Evolutionary conservation across 768 basidiomycete genomes (phyloP).

Genomic region (Mycena olivaceomarginata): DNA sequence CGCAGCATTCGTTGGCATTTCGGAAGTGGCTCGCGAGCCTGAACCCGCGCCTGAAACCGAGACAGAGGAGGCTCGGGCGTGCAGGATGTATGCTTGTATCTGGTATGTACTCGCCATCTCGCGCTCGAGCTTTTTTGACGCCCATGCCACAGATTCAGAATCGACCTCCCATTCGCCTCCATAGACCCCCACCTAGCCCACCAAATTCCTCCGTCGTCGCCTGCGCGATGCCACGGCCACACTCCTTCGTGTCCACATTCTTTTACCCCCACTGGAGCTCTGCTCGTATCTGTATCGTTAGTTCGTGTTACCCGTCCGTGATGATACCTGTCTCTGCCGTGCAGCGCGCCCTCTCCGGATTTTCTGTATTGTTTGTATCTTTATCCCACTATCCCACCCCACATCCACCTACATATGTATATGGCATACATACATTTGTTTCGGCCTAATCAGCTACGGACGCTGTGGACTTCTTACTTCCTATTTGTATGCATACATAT

Average conservation of each 20-base stretch:
- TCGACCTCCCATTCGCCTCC: background rate
- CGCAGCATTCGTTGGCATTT: slow-evolving; percentile 8
- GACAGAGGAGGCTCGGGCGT: slow-evolving; percentile 12
- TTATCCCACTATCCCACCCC: background rate
- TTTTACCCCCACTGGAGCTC: background rate
- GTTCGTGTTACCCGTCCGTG: background rate
- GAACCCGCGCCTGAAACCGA: background rate
- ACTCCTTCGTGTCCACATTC: background rate
- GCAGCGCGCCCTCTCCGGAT: background rate
- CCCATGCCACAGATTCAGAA: background rate
- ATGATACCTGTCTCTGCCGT: slow-evolving; percentile 9
- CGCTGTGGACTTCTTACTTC: too few relatives aligned
- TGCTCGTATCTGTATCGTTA: slow-evolving; percentile 26
- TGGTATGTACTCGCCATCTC: slow-evolving; percentile 11
- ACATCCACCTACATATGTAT: background rate
- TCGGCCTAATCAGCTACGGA: background rate
- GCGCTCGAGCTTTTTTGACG: background rate
- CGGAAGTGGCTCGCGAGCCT: slow-evolving; percentile 13
- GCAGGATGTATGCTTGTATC: slow-evolving; percentile 29
- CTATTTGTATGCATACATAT: too few relatives aligned
- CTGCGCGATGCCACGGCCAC: slow-evolving; percentile 17
- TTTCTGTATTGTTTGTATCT: background rate
- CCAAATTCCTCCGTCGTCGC: background rate
- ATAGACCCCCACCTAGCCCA: background rate
- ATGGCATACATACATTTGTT: background rate